Percentiles rank a stretch among this genome's conserved stretches.
Evolutionary conservation across 208 protist species (phyloP).

Genomic region (Trypanosoma rangeli): DNA sequence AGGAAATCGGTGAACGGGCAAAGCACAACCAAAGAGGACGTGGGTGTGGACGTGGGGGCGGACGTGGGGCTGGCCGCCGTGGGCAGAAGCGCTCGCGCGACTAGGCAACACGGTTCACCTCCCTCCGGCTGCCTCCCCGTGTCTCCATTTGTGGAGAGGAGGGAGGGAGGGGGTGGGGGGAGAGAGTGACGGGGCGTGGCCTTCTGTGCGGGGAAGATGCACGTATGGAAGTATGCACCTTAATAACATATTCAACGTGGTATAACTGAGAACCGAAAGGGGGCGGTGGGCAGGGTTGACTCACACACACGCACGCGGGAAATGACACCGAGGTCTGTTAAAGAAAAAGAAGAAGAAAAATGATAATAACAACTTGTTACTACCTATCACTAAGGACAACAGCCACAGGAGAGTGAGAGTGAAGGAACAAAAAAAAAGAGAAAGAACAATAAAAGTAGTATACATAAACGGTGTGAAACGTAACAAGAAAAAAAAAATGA

Average conservation of each 20-base stretch:
- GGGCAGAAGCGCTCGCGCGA: constrained; percentile 48
- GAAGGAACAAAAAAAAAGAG: constrained; percentile 1
- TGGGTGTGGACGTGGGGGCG: background rate
- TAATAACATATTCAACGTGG: too few species aligned
- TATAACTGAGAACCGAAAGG: too few species aligned
- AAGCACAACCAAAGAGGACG: constrained; percentile 34
- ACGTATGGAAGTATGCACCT: too few species aligned
- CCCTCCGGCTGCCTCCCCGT: constrained; percentile 4
- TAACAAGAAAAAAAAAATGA: background rate
- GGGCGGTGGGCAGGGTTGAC: too few species aligned
- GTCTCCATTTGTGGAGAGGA: constrained; percentile 1
- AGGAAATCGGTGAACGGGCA: constrained; percentile 79
- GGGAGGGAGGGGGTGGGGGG: constrained; percentile 12
- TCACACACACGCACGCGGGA: too few species aligned
- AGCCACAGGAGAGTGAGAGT: background rate
- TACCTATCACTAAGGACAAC: background rate
- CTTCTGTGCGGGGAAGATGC: too few species aligned
- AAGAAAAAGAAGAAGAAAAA: constrained; percentile 16
- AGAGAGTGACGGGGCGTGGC: background rate
- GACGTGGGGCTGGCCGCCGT: constrained; percentile 31
- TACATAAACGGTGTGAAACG: background rate
- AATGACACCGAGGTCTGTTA: too few species aligned
- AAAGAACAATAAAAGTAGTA: background rate
- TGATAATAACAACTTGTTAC: background rate
- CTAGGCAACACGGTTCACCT: constrained; percentile 16